phyloP scores from a whole-genome alignment of 1,284 basidiomycete species.

The Marasmius tenuissimus region DNA sequence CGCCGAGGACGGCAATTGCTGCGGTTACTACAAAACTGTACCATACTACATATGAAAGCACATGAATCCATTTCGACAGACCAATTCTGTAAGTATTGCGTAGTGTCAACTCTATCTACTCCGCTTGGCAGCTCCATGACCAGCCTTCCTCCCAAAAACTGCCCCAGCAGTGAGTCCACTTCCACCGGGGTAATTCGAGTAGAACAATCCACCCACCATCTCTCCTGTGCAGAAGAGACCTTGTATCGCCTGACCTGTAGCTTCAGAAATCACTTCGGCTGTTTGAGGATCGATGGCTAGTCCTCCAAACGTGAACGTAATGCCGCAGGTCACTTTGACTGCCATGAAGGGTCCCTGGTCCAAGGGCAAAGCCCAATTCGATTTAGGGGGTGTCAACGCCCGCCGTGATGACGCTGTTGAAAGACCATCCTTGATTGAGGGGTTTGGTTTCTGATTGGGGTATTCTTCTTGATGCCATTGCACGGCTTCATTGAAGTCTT shows the following conservation, averaged over 20 bases:
- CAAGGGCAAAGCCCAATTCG: constrained; percentile 33
- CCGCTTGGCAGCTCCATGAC: constrained; percentile 38
- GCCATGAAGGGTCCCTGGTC: constrained; percentile 57
- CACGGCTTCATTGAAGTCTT: constrained; percentile 52
- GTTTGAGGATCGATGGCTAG: constrained; percentile 57
- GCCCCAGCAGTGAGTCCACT: constrained; percentile 67
- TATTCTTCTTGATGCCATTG: constrained; percentile 34
- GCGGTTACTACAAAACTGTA: too few species aligned
- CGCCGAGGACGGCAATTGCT: too few species aligned
- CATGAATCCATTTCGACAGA: too few species aligned
- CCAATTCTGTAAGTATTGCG: not conserved
- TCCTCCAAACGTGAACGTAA: constrained; percentile 73
- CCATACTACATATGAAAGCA: too few species aligned
- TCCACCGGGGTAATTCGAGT: constrained; percentile 66
- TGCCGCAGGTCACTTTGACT: constrained; percentile 65
- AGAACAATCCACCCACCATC: constrained; percentile 64
- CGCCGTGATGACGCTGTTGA: constrained; percentile 37
- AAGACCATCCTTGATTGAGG: constrained; percentile 60
- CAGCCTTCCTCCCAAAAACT: constrained; percentile 66
- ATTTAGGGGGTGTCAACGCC: constrained; percentile 34
- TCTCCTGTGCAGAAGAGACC: constrained; percentile 68
- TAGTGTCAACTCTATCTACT: not conserved
- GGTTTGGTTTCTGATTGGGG: constrained; percentile 48
- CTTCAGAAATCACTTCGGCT: constrained; percentile 47
- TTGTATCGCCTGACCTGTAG: constrained; percentile 38